Conservation (phyloP, 2,329 filamentous ascomycete species). For the Dichotomopilus funicola region DNA sequence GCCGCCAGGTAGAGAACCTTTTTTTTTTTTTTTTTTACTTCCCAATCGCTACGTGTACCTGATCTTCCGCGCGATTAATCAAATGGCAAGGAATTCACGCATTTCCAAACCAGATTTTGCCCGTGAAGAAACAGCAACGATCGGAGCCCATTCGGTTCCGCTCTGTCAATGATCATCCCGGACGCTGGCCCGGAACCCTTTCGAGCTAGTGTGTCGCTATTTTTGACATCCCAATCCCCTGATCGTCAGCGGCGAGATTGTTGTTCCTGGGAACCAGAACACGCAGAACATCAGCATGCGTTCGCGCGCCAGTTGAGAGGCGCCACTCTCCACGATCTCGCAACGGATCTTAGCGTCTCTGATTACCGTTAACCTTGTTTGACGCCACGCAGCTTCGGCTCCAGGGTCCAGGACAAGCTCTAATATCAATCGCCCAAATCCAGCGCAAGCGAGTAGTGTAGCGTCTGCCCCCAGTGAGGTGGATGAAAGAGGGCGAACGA, state of each 20-base stretch:
- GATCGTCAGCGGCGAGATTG: conserved; percentile 12
- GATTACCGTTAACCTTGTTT: conserved; percentile 18
- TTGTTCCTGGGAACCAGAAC: neutral
- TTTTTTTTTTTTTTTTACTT: no score
- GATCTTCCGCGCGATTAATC: no score
- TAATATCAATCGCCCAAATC: no score
- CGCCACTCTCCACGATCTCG: conserved; percentile 11
- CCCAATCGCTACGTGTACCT: no score
- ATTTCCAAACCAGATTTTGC: neutral
- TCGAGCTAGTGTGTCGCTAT: conserved; percentile 4
- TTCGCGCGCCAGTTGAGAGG: neutral
- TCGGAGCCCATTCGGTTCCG: neutral
- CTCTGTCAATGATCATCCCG: neutral
- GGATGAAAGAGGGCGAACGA: no score
- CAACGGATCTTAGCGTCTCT: conserved; percentile 12
- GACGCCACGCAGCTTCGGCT: conserved; percentile 11
- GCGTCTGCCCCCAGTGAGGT: no score
- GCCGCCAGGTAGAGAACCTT: no score
- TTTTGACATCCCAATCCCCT: conserved; percentile 8
- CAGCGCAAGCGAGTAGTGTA: no score
- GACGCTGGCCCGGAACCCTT: neutral
- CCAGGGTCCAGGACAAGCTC: neutral
- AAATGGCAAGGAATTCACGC: no score
- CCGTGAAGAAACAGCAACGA: neutral
- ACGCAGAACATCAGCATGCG: neutral